Conservation (phyloP, 2,329 filamentous ascomycete genomes). For the Talaromyces verruculosus region DNA sequence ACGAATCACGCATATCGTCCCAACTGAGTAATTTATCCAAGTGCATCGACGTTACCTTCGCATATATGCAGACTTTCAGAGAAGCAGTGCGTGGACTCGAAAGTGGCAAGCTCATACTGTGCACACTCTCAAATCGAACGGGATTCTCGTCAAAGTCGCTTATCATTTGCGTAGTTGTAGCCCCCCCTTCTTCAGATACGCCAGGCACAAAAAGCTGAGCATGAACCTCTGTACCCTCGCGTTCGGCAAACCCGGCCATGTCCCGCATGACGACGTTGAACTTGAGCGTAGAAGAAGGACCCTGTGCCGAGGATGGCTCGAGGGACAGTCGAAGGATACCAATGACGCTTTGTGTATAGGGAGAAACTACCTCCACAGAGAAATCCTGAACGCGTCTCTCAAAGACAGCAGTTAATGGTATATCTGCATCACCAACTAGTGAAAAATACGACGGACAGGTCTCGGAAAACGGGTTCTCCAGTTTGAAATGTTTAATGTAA, state of each 20-base stretch:
- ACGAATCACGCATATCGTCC: constrained; percentile 92
- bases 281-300: constrained; percentile 87
- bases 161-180: constrained; percentile 94
- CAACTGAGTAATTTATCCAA: constrained; percentile 95
- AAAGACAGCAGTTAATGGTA: constrained; percentile 89
- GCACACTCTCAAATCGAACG: constrained; percentile 93
- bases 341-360: constrained; percentile 85
- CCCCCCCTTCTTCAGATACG: constrained; percentile 82
- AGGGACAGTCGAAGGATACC: constrained; percentile 88
- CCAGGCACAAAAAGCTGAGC: constrained; percentile 95
- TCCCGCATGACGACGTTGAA: constrained; percentile 99
- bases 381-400: constrained; percentile 95
- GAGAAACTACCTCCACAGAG: constrained; percentile 82
- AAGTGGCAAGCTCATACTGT: constrained; percentile 92
- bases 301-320: constrained; percentile 89
- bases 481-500: constrained; percentile 86
- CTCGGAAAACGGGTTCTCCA: constrained; percentile 92
- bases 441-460: constrained; percentile 89
- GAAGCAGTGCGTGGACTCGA: constrained; percentile 72
- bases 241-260: constrained; percentile 88
- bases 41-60: constrained; percentile 87
- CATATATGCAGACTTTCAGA: constrained; percentile 85
- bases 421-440: constrained; percentile 86
- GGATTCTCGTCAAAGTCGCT: constrained; percentile 89
- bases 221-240: constrained; percentile 93